phyloP scores from a whole-genome alignment of 495 filamentous ascomycete genomes.

The Choiromyces venosus region DNA sequence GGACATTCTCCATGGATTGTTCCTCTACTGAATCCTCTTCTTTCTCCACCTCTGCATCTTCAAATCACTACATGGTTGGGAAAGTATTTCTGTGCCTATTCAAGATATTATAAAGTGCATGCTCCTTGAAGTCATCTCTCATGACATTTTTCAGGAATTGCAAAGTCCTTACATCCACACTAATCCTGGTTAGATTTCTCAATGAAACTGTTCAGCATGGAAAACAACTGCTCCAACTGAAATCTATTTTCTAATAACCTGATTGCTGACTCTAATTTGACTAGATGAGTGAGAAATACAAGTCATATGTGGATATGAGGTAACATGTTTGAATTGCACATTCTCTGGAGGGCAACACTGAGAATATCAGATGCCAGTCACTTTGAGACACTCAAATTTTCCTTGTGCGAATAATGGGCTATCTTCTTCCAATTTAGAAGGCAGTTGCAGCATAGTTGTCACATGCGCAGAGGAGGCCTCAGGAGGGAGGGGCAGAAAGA shows the following conservation, averaged over 20 bases:
- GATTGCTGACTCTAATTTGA: constrained; percentile 51
- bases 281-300: constrained; percentile 62
- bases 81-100: constrained; percentile 65
- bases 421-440: constrained; percentile 16
- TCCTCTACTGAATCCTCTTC: constrained; percentile 69
- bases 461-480: constrained; percentile 34
- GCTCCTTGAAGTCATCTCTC: constrained; percentile 74
- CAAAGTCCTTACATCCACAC: constrained; percentile 53
- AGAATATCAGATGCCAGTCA: constrained; percentile 35
- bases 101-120: constrained; percentile 67
- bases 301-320: constrained; percentile 64
- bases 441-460: constrained; percentile 27
- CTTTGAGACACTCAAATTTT: constrained; percentile 20
- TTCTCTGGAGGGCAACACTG: constrained; percentile 53
- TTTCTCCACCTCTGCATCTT: constrained; percentile 62
- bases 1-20: constrained; percentile 56
- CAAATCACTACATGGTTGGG: constrained; percentile 66
- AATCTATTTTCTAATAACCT: constrained; percentile 53
- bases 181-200: constrained; percentile 45
- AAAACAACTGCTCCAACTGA: constrained; percentile 61
- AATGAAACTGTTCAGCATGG: constrained; percentile 61
- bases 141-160: constrained; percentile 48
- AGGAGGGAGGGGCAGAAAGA: constrained; percentile 35
- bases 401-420: constrained; percentile 10
- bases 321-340: constrained; percentile 59